Conservation (phyloP, 129 eudicot species). For the Apium graveolens region DNA sequence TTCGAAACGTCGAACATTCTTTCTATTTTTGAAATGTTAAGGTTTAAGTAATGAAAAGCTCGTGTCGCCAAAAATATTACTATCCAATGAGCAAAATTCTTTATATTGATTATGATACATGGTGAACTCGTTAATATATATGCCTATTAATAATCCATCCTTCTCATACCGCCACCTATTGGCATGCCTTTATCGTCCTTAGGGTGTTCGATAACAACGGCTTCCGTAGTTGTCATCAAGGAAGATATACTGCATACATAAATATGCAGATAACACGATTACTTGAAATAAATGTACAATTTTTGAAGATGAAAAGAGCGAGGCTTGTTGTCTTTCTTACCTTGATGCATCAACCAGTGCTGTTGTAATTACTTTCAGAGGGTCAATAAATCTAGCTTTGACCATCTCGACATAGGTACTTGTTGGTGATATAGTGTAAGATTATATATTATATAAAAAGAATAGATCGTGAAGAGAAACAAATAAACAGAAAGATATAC, state of each 20-base stretch:
- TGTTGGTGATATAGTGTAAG: slow-evolving; percentile 1
- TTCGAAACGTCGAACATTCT: slow-evolving; percentile 30
- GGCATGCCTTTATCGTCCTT: slow-evolving; percentile 51
- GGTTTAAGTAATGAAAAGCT: too few species aligned
- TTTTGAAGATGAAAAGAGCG: neutral
- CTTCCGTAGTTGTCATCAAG: slow-evolving; percentile 83
- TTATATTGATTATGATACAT: neutral
- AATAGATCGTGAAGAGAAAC: neutral
- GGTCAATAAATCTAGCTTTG: slow-evolving; percentile 76
- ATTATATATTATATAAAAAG: neutral
- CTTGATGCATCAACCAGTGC: slow-evolving; percentile 90
- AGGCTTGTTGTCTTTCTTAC: slow-evolving; percentile 16
- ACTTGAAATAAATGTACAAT: neutral
- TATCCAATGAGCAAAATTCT: neutral
- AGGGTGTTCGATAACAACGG: slow-evolving; percentile 61
- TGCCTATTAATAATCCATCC: slow-evolving; percentile 46
- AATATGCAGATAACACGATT: neutral
- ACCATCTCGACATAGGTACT: slow-evolving; percentile 90
- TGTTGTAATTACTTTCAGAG: slow-evolving; percentile 77
- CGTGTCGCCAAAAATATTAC: neutral
- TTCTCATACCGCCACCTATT: slow-evolving; percentile 62
- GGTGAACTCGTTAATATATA: neutral
- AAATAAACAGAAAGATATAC: neutral
- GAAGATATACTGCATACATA: slow-evolving; percentile 57
- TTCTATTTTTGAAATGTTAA: slow-evolving; percentile 26